Percentiles rank a stretch among this genome's conserved stretches.
phyloP scores from a whole-genome alignment of 768 basidiomycete species.

The Psilocybe cubensis region DNA sequence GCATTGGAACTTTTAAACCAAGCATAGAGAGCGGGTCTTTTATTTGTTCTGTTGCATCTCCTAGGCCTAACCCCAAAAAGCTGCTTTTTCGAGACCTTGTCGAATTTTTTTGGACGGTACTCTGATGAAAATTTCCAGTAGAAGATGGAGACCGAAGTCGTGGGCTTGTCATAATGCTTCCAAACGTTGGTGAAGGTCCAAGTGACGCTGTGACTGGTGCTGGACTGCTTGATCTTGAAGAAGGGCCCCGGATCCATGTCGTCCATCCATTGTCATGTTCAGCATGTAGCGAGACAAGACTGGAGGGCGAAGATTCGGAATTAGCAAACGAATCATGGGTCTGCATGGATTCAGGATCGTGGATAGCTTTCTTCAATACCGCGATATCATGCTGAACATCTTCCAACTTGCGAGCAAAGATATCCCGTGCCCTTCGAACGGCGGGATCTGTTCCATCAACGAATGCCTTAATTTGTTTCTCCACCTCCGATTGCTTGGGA shows the following conservation, averaged over 20 bases:
- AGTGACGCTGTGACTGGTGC: conserved; percentile 16
- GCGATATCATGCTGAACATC: conserved; percentile 82
- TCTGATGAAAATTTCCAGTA: conserved; percentile 10
- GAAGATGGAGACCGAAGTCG: conserved; percentile 55
- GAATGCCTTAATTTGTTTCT: conserved; percentile 57
- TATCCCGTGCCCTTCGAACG: conserved; percentile 48
- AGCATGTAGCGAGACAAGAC: conserved; percentile 10
- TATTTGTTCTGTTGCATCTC: conserved; percentile 13
- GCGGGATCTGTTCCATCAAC: conserved; percentile 53
- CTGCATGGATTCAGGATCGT: conserved; percentile 41
- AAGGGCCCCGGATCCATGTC: conserved; percentile 50
- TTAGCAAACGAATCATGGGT: conserved; percentile 4
- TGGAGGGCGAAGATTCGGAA: conserved; percentile 14
- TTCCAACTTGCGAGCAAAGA: conserved; percentile 62
- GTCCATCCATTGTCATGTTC: conserved; percentile 48
- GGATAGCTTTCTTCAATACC: conserved; percentile 59
- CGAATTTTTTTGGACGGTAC: conserved; percentile 23
- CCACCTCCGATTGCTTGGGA: conserved; percentile 39
- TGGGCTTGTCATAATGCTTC: conserved; percentile 70
- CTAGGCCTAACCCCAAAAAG: conserved; percentile 20
- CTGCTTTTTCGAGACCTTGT: conserved; percentile 17
- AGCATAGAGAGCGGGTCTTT: conserved; percentile 49
- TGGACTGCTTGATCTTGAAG: conserved; percentile 44
- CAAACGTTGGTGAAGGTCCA: conserved; percentile 59
- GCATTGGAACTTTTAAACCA: conserved; percentile 64